phyloP scores from a whole-genome alignment of 257 asterid genomes.

The Paulownia fortunei region DNA sequence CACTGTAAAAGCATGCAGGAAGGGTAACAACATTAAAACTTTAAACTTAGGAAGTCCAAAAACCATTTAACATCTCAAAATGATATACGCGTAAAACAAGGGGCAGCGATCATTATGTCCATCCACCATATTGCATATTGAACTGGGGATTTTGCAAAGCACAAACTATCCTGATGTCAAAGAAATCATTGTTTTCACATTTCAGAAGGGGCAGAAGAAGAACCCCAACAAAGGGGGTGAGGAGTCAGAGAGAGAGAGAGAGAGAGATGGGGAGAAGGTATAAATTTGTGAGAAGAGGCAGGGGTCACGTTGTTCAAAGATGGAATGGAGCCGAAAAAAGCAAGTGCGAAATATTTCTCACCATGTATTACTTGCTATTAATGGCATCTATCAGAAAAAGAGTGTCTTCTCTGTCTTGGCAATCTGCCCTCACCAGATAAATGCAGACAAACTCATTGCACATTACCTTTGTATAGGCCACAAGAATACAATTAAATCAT shows the following conservation, averaged over 20 bases:
- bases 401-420: too few relatives aligned
- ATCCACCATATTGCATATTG: neutral
- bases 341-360: too few relatives aligned
- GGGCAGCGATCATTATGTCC: neutral
- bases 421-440: too few relatives aligned
- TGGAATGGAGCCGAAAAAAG: neutral
- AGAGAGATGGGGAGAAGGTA: too few relatives aligned
- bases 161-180: neutral
- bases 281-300: too few relatives aligned
- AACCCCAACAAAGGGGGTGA: too few relatives aligned
- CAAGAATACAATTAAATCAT: too few relatives aligned
- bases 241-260: too few relatives aligned
- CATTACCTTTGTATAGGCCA: too few relatives aligned
- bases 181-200: neutral
- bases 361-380: too few relatives aligned
- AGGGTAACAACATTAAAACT: neutral
- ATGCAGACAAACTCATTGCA: too few relatives aligned
- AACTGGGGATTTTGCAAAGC: neutral
- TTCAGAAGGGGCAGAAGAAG: neutral
- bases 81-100: neutral
- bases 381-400: too few relatives aligned
- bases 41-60: neutral
- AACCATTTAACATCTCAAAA: neutral
- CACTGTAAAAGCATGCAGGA: conserved; percentile 46
- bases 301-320: neutral